A percentile compares a stretch with the other conserved stretches of the same genome.
Conservation (phyloP, 495 filamentous ascomycete genomes). For the Glarea lozoyensis region DNA sequence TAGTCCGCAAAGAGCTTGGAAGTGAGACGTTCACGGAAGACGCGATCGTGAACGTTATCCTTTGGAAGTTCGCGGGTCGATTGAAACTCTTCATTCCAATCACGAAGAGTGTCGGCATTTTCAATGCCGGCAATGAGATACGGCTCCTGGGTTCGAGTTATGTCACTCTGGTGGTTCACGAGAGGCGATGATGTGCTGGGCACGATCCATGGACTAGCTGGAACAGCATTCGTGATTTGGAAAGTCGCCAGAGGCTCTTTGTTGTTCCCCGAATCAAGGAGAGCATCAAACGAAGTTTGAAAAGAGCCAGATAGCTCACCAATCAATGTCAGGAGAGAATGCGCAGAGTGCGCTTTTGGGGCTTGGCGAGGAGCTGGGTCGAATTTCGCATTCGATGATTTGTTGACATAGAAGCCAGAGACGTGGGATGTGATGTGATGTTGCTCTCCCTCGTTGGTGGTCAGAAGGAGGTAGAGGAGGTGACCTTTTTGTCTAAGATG, state of each 20-base stretch:
- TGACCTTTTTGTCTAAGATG: constrained; percentile 86
- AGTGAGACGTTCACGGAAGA: constrained; percentile 88
- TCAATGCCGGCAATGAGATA: constrained; percentile 85
- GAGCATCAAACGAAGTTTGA: constrained; percentile 54
- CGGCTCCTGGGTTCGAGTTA: constrained; percentile 84
- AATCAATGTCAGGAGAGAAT: constrained; percentile 81
- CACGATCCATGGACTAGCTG: constrained; percentile 88
- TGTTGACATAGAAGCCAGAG: constrained; percentile 94
- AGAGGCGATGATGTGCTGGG: constrained; percentile 51
- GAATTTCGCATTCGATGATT: constrained; percentile 81
- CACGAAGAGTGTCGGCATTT: constrained; percentile 84
- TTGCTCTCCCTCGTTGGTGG: constrained; percentile 86
- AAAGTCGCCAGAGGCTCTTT: constrained; percentile 88
- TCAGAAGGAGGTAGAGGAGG: constrained; percentile 80
- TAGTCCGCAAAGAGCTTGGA: constrained; percentile 97
- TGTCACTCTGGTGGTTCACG: constrained; percentile 67
- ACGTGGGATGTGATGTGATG: constrained; percentile 88
- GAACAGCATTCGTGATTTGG: constrained; percentile 87
- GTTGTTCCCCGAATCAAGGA: constrained; percentile 72
- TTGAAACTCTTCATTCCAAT: constrained; percentile 99
- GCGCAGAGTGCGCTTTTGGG: constrained; percentile 62
- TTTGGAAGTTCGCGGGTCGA: constrained; percentile 88
- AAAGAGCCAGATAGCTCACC: constrained; percentile 76
- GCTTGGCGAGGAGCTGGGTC: constrained; percentile 70
- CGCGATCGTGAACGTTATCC: constrained; percentile 87